Conservation (phyloP, 176 grass and related monocot species). For the Aegilops speltoides region DNA sequence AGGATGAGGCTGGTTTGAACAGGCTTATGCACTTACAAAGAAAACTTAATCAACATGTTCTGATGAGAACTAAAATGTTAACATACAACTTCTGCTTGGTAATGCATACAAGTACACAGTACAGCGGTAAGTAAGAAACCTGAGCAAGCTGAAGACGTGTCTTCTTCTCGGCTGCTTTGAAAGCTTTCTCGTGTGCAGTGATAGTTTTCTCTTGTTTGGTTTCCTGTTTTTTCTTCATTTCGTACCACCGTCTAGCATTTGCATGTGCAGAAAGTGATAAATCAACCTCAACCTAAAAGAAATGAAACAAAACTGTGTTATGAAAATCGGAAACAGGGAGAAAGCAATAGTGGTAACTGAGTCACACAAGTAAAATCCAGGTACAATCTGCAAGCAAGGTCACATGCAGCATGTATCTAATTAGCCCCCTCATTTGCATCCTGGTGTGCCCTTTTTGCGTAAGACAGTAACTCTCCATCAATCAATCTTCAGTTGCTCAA, state of each 20-base stretch:
- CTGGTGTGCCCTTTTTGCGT: not conserved
- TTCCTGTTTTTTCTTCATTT: slow-evolving; percentile 97
- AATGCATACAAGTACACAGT: slow-evolving; percentile 8
- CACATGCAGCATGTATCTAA: slow-evolving; percentile 17
- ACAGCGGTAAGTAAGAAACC: slow-evolving; percentile 36
- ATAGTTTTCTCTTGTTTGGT: slow-evolving; percentile 95
- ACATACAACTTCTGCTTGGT: not conserved
- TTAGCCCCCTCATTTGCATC: not conserved
- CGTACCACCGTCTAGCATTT: slow-evolving; percentile 94
- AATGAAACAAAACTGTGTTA: slow-evolving; percentile 8
- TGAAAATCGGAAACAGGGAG: not conserved
- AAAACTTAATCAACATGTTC: slow-evolving; percentile 22
- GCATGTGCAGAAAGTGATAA: slow-evolving; percentile 98
- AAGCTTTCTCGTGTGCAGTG: slow-evolving; percentile 90
- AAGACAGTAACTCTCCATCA: not conserved
- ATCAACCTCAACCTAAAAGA: slow-evolving; percentile 87
- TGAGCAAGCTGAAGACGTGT: slow-evolving; percentile 92
- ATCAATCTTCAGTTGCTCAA: slow-evolving; percentile 8
- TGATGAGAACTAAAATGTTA: slow-evolving; percentile 1
- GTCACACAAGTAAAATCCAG: slow-evolving; percentile 7
- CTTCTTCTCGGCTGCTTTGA: slow-evolving; percentile 99
- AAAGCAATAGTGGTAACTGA: slow-evolving; percentile 23
- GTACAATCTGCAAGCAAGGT: slow-evolving; percentile 21
- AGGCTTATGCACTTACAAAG: not conserved
- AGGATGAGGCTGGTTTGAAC: not conserved